Evolutionary conservation across 495 filamentous ascomycete genomes (phyloP).

Genomic region (Physcia stellaris): DNA sequence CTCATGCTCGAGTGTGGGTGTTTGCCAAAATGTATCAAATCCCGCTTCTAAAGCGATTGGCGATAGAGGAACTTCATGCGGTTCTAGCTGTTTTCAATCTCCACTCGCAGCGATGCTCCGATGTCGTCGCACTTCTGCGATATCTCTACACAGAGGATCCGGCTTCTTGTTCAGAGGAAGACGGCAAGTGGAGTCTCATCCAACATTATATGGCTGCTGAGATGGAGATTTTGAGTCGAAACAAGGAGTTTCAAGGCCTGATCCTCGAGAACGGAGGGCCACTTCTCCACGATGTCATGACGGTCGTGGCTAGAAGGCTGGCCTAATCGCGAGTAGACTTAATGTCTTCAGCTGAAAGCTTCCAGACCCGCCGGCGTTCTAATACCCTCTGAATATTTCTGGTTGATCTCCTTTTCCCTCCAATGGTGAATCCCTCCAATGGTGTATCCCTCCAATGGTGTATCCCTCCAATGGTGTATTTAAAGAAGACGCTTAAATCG

Average conservation of each 20-base stretch:
- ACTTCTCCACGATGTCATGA: slow-evolving; percentile 8
- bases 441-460: too few relatives aligned
- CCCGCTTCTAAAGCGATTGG: slow-evolving; percentile 13
- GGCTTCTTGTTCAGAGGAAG: slow-evolving; percentile 2
- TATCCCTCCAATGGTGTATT: too few relatives aligned
- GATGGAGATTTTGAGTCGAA: slow-evolving; percentile 16
- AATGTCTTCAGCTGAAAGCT: too few relatives aligned
- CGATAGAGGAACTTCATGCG: slow-evolving; percentile 18
- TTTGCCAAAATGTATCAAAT: slow-evolving; percentile 23
- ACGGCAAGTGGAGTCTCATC: slow-evolving; percentile 15
- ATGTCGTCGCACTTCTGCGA: slow-evolving; percentile 21
- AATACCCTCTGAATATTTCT: too few relatives aligned
- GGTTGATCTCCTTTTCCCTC: too few relatives aligned
- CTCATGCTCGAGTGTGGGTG: slow-evolving; percentile 22
- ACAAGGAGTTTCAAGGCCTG: slow-evolving; percentile 14
- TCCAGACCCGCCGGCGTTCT: too few relatives aligned
- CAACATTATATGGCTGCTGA: slow-evolving; percentile 17
- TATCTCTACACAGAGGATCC: slow-evolving; percentile 9
- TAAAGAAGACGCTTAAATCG: too few relatives aligned
- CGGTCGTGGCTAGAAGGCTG: slow-evolving; percentile 12
- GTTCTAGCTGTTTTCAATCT: slow-evolving; percentile 21
- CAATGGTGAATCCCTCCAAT: too few relatives aligned
- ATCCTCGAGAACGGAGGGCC: slow-evolving; percentile 12
- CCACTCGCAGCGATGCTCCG: slow-evolving; percentile 8
- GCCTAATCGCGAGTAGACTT: too few relatives aligned